phyloP scores from a whole-genome alignment of 495 filamentous ascomycete species.

The Xanthoparmelia taractica region DNA sequence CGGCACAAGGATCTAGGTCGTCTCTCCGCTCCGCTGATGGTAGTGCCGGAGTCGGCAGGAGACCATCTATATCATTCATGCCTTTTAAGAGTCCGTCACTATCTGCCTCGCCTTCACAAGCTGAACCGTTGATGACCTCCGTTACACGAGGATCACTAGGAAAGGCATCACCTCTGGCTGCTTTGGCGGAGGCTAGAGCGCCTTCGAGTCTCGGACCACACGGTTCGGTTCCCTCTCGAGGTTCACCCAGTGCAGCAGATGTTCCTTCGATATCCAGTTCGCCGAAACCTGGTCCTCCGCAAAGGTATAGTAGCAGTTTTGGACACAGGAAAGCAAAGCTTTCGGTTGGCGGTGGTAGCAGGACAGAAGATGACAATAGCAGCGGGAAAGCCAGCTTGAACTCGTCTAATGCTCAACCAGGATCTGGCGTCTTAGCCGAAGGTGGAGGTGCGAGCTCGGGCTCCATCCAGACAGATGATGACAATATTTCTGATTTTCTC shows the following conservation, averaged over 20 bases:
- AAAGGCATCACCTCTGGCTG: slow-evolving; percentile 44
- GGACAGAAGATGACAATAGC: slow-evolving; percentile 70
- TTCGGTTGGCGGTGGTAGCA: slow-evolving; percentile 63
- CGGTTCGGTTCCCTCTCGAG: slow-evolving; percentile 57
- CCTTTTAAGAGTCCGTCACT: slow-evolving; percentile 93
- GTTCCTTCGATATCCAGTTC: slow-evolving; percentile 52
- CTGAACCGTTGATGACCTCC: slow-evolving; percentile 42
- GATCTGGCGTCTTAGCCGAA: slow-evolving; percentile 75
- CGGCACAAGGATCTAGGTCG: slow-evolving; percentile 52
- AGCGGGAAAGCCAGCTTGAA: slow-evolving; percentile 80
- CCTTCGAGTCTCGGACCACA: slow-evolving; percentile 57
- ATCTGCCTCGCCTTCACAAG: slow-evolving; percentile 72
- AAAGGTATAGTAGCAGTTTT: slow-evolving; percentile 76
- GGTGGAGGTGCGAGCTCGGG: slow-evolving; percentile 65
- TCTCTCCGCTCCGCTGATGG: slow-evolving; percentile 51
- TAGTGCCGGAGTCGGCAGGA: slow-evolving; percentile 48
- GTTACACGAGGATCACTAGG: slow-evolving; percentile 58
- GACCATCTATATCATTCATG: slow-evolving; percentile 87
- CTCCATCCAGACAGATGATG: slow-evolving; percentile 77
- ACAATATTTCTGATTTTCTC: slow-evolving; percentile 86
- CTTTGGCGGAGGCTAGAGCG: slow-evolving; percentile 56
- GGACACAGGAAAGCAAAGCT: slow-evolving; percentile 70
- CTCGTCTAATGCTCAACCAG: slow-evolving; percentile 75
- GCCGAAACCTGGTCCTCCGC: slow-evolving; percentile 64
- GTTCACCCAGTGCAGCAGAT: slow-evolving; percentile 45